These are phyloP conservation scores for Trichosanthes cucumerina DNA, from an alignment of 306 rosid genomes.

Conservation along the genomic window DNA sequence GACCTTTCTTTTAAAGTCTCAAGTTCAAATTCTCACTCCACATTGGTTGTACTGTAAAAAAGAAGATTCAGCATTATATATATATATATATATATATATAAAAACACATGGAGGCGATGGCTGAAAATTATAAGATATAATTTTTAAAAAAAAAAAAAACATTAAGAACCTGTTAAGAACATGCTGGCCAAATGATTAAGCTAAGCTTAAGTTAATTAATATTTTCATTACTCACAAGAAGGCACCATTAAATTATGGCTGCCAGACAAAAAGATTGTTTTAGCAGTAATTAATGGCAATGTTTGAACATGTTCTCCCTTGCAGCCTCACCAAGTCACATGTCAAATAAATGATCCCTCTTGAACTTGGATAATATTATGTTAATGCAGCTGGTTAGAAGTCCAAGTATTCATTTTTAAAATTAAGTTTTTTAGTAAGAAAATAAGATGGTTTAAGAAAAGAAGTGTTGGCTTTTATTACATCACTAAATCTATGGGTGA, in stretches of 20 bases:
- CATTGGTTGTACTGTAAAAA: too few relatives aligned
- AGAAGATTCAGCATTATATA: too few relatives aligned
- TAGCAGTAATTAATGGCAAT: slow-evolving; percentile 40
- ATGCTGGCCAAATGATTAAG: not conserved
- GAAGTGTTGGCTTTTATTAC: not conserved
- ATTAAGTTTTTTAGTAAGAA: not conserved
- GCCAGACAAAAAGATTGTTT: not conserved
- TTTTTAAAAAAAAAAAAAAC: too few relatives aligned
- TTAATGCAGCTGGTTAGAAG: slow-evolving; percentile 39
- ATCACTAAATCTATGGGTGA: too few relatives aligned
- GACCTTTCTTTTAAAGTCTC: too few relatives aligned
- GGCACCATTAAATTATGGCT: not conserved
- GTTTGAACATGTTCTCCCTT: slow-evolving; percentile 32
- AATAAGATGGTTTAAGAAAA: not conserved
- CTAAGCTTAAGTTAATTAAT: not conserved
- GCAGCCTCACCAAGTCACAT: slow-evolving; percentile 58
- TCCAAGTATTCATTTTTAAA: slow-evolving; percentile 42
- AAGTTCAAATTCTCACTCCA: too few relatives aligned
- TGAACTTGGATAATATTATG: slow-evolving; percentile 38
- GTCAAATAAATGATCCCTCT: slow-evolving; percentile 34
- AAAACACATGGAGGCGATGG: not conserved
- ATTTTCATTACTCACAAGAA: not conserved
- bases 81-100: not conserved
- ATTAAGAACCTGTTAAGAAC: not conserved
- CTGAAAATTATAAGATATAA: not conserved